These are phyloP conservation scores for Dendrocalamus sinicus DNA, from an alignment of 176 grass and related monocot genomes.

Conservation along the genomic window DNA sequence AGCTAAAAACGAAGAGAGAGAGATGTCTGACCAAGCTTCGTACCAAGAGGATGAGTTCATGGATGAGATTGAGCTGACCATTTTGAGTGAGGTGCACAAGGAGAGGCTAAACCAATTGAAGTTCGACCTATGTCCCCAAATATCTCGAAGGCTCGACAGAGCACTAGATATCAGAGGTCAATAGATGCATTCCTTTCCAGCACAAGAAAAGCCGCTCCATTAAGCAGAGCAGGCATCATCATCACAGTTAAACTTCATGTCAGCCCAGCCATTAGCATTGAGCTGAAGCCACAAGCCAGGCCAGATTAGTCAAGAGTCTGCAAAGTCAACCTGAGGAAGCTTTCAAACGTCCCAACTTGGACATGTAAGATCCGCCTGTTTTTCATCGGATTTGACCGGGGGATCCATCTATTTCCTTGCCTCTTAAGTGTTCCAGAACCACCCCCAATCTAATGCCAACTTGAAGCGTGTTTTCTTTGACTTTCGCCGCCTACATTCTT, in stretches of 20 bases:
- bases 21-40: conserved; percentile 5
- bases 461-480: conserved; percentile 14
- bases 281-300: not conserved
- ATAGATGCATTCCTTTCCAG: conserved; percentile 23
- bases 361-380: not conserved
- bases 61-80: not conserved
- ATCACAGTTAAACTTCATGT: not conserved
- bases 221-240: not conserved
- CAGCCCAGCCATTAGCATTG: not conserved
- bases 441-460: not conserved
- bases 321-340: conserved; percentile 20
- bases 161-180: not conserved
- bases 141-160: conserved; percentile 18
- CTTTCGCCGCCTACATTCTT: not conserved
- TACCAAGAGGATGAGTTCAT: not conserved
- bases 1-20: not conserved
- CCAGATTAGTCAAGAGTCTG: not conserved
- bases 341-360: conserved; percentile 1
- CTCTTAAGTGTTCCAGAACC: conserved; percentile 29
- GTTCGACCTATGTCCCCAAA: not conserved
- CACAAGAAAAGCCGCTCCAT: not conserved
- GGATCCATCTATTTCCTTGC: not conserved
- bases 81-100: not conserved
- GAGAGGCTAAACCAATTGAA: not conserved
- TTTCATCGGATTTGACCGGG: conserved; percentile 10